Evolutionary conservation across 805 yeast genomes (phyloP), one percentile per base, ranked within the genome.

Genomic region (Scheffersomyces lignosus): DNA sequence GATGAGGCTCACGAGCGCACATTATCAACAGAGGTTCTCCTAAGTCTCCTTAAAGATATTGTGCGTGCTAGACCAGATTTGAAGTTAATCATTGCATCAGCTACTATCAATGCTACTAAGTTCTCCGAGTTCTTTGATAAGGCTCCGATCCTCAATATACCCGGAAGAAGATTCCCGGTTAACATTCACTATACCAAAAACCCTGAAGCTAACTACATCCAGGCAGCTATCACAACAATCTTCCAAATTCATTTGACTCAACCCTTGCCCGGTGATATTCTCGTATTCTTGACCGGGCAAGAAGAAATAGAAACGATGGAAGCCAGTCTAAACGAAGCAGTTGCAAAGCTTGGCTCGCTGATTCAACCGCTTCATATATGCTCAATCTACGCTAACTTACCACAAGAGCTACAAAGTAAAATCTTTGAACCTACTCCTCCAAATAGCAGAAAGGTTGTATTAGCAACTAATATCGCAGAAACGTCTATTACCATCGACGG

Each of bases 1-100:
- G 99, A 91, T 62, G 99, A 91, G 61, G 99, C 99, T 0, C 99
- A 93, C 56, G 99, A 93, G 58, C 73, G 99, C 40, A 93, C 98
- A 0, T 68, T 91, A 27, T 82, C 91, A n/a, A 91, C 98, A 0
- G 99, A 91, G 61, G 69, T 78, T 3, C 55, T 91, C 6, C 67
- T 91, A 34, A 95, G 96, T 1, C 64, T 93, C 25, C 61, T 91
- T 22, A 91, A 91, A 47, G 86, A 83, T 42, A 75, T 88, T 0
- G 56, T 77, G 2, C 66, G 64, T 15, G 60, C 77, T 28, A 66
- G 97, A 36, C 76, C 82, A 0, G 95, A 86, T 43, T 64, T 93
- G 37, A 80, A 80, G 48, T 52, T 93, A 4, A 67, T 93, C 14
- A 83, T 93, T 18, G 89, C 97, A 0, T 89, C 97, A 3, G 99